Base-by-base conservation (phyloP, 352 stramenopile genomes). In the Phytophthora cactorum region DNA sequence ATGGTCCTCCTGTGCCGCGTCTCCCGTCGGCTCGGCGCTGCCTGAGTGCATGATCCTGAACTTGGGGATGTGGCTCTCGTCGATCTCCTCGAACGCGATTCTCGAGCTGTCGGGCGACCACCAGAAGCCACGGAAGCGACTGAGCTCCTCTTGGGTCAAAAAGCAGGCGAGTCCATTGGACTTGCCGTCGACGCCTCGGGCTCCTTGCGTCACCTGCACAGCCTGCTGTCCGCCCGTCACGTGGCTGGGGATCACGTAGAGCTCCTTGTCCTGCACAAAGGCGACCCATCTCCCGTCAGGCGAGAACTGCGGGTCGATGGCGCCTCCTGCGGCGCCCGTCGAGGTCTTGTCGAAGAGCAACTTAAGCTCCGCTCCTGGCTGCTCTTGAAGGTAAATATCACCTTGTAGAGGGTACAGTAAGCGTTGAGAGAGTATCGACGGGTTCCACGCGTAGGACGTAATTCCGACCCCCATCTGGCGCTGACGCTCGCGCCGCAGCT, bases 121-220 rank as follows among this genome's bases (percentile, higher is more conserved):
- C 97, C 97, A 99, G 80, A 98, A 99, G 47, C 97, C 97, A 43
- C 90, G 77, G 80, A 98, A 99, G 31, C 96, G 90, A 70, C 97
- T 96, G 71, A 99, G 96, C 78, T 99, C 97, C 78, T 99, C 97
- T 69, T 99, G 95, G 6, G 97, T 98, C 9, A 99, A 70, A 77
- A 98, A 99, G 77, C 98, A 98, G n/a, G 97, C 97, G 11, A 99
- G 66, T 2, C 97, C 97, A 76, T 99, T 95, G 27, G 86, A 97
- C 46, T 90, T 86, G 28, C 90, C 89, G 7, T 78, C 76, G 27
- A 84, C 55, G 47, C 73, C 81, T 55, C 89, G 72, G 17, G 90
- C 93, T 15, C 91, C 92, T 1, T 68, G 81, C 2, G 88, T 96
- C 63, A 97, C 69, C 60, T 95, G 86, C 14, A 86, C 68, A 0